Conservation (phyloP, 139 green algal species). For the Closterium sp. region DNA sequence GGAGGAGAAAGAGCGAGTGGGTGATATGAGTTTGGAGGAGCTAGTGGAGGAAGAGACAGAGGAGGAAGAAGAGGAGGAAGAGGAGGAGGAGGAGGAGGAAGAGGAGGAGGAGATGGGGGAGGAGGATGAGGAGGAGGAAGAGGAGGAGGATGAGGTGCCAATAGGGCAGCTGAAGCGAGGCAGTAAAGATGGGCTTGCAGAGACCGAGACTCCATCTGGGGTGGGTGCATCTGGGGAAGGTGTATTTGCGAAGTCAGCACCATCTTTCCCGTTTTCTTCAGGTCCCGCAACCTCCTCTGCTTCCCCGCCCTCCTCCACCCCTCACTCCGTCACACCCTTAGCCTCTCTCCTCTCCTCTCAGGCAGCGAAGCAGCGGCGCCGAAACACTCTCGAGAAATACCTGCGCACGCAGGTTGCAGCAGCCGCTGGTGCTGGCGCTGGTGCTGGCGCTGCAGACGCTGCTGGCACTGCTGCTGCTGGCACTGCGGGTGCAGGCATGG, state of each 20-base stretch:
- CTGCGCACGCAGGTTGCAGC: not conserved
- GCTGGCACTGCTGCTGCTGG: not conserved
- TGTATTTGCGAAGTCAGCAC: not conserved
- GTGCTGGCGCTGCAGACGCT: no score
- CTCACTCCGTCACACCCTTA: no score
- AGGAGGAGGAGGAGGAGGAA: not conserved
- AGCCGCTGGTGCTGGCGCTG: not conserved
- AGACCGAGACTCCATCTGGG: not conserved
- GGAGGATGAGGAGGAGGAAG: constrained; percentile 15
- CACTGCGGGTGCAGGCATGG: no score
- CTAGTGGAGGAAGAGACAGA: not conserved
- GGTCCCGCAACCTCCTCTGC: not conserved
- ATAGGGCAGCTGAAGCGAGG: not conserved
- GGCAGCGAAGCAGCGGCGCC: not conserved
- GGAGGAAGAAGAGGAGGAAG: not conserved
- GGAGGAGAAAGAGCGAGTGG: not conserved
- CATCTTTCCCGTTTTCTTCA: not conserved
- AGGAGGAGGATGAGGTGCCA: constrained; percentile 24
- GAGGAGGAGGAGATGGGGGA: not conserved
- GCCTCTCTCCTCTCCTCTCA: not conserved
- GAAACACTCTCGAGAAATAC: not conserved
- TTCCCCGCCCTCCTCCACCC: no score
- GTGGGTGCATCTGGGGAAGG: not conserved
- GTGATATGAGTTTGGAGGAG: not conserved
- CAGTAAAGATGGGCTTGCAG: not conserved